Evolutionary conservation across 495 filamentous ascomycete genomes (phyloP).

Genomic region (Aspergillus diversus): DNA sequence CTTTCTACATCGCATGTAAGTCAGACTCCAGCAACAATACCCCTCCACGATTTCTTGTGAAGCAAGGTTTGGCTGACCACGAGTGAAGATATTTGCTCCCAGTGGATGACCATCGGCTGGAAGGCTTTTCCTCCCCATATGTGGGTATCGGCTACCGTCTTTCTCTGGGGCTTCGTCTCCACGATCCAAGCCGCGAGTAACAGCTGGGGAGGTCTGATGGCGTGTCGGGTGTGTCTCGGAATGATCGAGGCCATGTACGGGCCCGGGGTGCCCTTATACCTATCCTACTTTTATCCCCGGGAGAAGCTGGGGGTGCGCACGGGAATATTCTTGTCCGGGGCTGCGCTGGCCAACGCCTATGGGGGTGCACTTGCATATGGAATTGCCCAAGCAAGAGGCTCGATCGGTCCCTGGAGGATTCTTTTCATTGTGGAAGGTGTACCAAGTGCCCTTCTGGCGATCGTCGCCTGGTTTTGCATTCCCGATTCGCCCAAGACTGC

Average conservation of each 20-base stretch:
- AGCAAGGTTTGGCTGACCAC: too few species aligned
- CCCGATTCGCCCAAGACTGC: conserved; percentile 23
- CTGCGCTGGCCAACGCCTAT: conserved; percentile 26
- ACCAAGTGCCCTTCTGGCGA: conserved; percentile 13
- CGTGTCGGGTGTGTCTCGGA: conserved; percentile 29
- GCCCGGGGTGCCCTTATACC: conserved; percentile 40
- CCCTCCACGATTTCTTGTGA: too few species aligned
- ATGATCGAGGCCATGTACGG: conserved; percentile 6
- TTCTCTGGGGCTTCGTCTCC: conserved; percentile 31
- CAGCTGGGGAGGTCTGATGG: conserved; percentile 23
- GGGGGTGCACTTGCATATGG: conserved; percentile 26
- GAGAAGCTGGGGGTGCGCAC: conserved; percentile 19
- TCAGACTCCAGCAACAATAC: too few species aligned
- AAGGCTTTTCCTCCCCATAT: conserved; percentile 4
- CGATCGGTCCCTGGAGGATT: conserved; percentile 44
- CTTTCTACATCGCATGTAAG: conserved; percentile 37
- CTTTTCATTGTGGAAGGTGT: conserved; percentile 38
- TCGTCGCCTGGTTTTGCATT: conserved; percentile 23
- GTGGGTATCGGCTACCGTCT: conserved; percentile 31
- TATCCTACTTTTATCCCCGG: conserved; percentile 29
- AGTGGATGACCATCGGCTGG: neutral
- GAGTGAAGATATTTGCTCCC: neutral
- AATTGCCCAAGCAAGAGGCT: conserved; percentile 14
- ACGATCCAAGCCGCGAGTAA: conserved; percentile 29
- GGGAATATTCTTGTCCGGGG: conserved; percentile 23